phyloP scores from a whole-genome alignment of 23 red algal genomes.

The Pyropia yezoensis region DNA sequence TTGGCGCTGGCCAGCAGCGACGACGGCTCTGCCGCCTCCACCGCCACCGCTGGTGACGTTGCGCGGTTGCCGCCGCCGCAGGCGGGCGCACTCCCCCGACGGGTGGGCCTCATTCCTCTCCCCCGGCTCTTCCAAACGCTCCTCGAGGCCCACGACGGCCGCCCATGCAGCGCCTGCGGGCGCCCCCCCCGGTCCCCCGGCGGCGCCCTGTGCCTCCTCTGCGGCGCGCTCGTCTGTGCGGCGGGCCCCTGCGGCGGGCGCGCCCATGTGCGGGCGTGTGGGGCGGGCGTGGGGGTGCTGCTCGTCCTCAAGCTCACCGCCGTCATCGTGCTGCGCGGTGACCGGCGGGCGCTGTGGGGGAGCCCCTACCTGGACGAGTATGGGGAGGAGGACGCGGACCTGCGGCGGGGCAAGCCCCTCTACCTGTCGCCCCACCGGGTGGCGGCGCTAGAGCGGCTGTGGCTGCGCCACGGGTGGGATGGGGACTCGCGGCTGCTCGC shows the following conservation, averaged over 20 bases:
- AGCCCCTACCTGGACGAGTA: slow-evolving; percentile 69
- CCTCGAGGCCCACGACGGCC: slow-evolving; percentile 25
- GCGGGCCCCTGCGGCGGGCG: slow-evolving; percentile 2
- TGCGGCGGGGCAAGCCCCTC: slow-evolving; percentile 59
- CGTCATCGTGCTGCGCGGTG: slow-evolving; percentile 39
- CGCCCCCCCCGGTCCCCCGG: slow-evolving; percentile 11
- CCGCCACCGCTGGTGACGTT: no score
- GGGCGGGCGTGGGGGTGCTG: slow-evolving; percentile 60
- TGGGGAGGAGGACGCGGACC: slow-evolving; percentile 66
- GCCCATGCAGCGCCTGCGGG: slow-evolving; percentile 22
- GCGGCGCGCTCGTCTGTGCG: slow-evolving; percentile 48
- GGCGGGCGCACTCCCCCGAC: slow-evolving; percentile 6
- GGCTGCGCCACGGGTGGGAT: slow-evolving; percentile 64
- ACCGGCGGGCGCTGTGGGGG: slow-evolving; percentile 41
- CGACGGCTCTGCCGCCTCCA: no score
- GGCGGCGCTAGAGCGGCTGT: slow-evolving; percentile 35
- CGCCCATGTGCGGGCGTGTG: slow-evolving; percentile 34
- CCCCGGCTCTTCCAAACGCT: slow-evolving; percentile 31
- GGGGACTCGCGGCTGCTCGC: slow-evolving; percentile 43
- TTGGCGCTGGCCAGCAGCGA: no score
- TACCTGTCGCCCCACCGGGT: slow-evolving; percentile 26
- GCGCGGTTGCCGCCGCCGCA: no score
- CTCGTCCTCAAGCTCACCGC: slow-evolving; percentile 35
- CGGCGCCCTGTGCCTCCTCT: slow-evolving; percentile 48
- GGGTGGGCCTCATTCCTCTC: slow-evolving; percentile 16